Evolutionary conservation across 2,329 filamentous ascomycete genomes (phyloP).

Genomic region (Hypomyces rosellus): DNA sequence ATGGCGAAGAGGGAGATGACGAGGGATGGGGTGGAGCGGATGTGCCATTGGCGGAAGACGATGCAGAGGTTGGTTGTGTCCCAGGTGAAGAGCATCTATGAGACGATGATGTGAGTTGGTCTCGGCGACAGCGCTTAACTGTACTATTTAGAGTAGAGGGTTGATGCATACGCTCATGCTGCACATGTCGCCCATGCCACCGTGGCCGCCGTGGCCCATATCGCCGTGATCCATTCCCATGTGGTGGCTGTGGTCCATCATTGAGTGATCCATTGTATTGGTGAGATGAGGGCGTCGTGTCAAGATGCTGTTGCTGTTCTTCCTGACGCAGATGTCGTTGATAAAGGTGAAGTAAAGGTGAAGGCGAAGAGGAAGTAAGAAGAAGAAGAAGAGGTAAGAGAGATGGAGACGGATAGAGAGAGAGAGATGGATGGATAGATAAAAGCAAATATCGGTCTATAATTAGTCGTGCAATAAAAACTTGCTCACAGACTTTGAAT

Average conservation of each 20-base stretch:
- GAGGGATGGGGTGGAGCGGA: conserved; percentile 67
- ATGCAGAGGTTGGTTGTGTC: conserved; percentile 90
- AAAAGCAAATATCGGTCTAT: too few species aligned
- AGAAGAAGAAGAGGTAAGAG: background rate
- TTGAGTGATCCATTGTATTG: conserved; percentile 12
- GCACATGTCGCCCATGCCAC: conserved; percentile 61
- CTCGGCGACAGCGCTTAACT: too few species aligned
- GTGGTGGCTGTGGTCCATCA: conserved; percentile 37
- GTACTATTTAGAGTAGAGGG: too few species aligned
- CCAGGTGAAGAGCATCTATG: conserved; percentile 97
- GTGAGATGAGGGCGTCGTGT: background rate
- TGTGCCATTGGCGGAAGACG: conserved; percentile 86
- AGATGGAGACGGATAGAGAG: too few species aligned
- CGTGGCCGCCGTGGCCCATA: conserved; percentile 36
- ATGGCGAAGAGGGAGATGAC: conserved; percentile 78
- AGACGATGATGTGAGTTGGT: conserved; percentile 2
- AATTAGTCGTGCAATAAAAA: too few species aligned
- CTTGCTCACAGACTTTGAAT: too few species aligned
- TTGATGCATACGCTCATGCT: conserved; percentile 92
- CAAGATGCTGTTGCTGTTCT: too few species aligned
- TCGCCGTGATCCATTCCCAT: conserved; percentile 37
- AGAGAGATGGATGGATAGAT: too few species aligned
- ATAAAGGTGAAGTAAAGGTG: background rate
- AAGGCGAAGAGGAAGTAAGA: background rate
- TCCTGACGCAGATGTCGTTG: too few species aligned